Conservation (phyloP, 176 grass and related monocot genomes). For the Cenchrus americanus region DNA sequence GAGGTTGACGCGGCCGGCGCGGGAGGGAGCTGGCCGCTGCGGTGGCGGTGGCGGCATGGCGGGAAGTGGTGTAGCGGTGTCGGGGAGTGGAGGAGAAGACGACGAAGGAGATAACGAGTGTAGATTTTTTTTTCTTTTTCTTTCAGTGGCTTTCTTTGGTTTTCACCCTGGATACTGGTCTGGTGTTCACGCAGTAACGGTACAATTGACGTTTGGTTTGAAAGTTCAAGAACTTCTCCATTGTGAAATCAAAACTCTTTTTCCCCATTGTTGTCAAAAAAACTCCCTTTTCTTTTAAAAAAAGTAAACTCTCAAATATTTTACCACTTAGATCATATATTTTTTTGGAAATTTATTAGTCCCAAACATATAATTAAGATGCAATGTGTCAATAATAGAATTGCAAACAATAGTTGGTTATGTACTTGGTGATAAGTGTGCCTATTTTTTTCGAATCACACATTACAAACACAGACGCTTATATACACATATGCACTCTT, state of each 20-base stretch:
- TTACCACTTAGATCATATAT: no score
- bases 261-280: no score
- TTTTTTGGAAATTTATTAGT: no score
- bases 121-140: not conserved
- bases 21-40: conserved; percentile 28
- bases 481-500: no score
- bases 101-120: conserved; percentile 43
- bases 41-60: conserved; percentile 47
- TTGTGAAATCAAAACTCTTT: not conserved
- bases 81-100: not conserved
- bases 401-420: no score
- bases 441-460: no score
- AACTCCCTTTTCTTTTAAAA: no score
- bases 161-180: not conserved
- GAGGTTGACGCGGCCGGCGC: conserved; percentile 41
- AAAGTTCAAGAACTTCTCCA: not conserved
- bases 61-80: conserved; percentile 38
- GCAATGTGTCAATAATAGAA: no score
- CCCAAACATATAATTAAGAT: no score
- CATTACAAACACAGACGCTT: no score
- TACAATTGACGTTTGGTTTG: not conserved
- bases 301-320: no score
- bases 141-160: not conserved
- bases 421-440: no score
- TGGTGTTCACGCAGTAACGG: not conserved